These are phyloP conservation scores for Candida coquimbonensis DNA, from an alignment of 805 yeast species.

Conservation along the genomic window DNA sequence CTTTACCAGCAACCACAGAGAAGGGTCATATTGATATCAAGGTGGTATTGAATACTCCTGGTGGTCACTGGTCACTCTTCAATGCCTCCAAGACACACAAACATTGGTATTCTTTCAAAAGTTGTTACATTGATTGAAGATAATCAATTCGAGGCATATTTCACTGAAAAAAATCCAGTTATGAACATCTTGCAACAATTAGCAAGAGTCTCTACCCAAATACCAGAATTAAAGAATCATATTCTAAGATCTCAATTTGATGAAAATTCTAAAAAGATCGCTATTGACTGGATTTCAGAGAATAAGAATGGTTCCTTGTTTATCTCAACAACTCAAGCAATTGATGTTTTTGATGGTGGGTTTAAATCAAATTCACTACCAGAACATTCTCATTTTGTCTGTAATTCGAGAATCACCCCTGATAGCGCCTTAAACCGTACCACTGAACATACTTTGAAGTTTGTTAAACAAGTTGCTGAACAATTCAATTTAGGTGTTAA, in stretches of 20 bases:
- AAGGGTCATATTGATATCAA: constrained; percentile 33
- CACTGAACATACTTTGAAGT: constrained; percentile 22
- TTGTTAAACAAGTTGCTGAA: constrained; percentile 13
- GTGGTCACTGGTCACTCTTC: constrained; percentile 86
- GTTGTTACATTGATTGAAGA: constrained; percentile 49
- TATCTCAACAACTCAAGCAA: constrained; percentile 19
- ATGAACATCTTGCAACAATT: constrained; percentile 48
- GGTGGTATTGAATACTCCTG: constrained; percentile 50
- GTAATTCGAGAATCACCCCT: constrained; percentile 60
- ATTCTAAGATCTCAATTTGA: constrained; percentile 31
- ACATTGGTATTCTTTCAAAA: constrained; percentile 66
- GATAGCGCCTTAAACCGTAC: constrained; percentile 39
- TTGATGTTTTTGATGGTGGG: constrained; percentile 51
- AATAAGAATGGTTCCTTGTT: constrained; percentile 9
- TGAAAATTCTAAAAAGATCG: constrained; percentile 29
- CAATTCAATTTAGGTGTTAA: constrained; percentile 17
- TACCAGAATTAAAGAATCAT: constrained; percentile 24
- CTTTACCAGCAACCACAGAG: constrained; percentile 43
- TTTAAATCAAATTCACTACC: constrained; percentile 74
- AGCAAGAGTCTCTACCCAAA: constrained; percentile 38
- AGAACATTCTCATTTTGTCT: constrained; percentile 38
- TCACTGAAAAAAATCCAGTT: constrained; percentile 54
- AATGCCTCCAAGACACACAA: constrained; percentile 74
- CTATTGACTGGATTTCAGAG: constrained; percentile 21
- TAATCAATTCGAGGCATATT: constrained; percentile 38